These are phyloP conservation scores for Debaryomycetaceae sp. DNA, from an alignment of 1,139 yeast species.

Conservation along the genomic window DNA sequence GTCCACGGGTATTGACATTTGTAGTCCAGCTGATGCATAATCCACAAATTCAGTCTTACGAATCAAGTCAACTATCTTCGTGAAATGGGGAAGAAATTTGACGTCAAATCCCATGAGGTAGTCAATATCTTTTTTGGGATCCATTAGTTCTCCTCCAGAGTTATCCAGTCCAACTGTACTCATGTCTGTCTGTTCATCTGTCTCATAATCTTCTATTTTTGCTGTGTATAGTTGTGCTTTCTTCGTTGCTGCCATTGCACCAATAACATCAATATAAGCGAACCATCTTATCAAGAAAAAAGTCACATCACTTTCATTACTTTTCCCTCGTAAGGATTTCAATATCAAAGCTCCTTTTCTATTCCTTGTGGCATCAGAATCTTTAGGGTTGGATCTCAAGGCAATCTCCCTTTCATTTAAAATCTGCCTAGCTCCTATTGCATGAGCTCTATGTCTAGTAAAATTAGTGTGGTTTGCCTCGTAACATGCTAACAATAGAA, in stretches of 20 bases:
- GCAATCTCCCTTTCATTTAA: constrained; percentile 45
- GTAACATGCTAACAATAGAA: constrained; percentile 59
- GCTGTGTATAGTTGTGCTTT: constrained; percentile 19
- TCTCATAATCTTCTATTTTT: constrained; percentile 3
- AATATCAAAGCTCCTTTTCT: neutral
- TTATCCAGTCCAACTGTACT: neutral
- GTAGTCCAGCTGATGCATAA: constrained; percentile 9
- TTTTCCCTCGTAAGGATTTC: neutral
- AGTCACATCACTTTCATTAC: constrained; percentile 41
- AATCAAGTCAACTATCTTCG: constrained; percentile 43
- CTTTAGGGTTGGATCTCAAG: neutral
- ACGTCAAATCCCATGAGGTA: constrained; percentile 59
- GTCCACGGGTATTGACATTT: constrained; percentile 24
- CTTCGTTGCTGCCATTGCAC: constrained; percentile 47
- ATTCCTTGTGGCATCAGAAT: neutral
- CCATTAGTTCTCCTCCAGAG: constrained; percentile 3
- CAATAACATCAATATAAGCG: constrained; percentile 67
- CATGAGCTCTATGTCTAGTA: constrained; percentile 61
- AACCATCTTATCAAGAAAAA: constrained; percentile 70
- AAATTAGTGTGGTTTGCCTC: constrained; percentile 51
- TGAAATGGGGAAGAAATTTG: constrained; percentile 47
- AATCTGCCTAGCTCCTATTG: constrained; percentile 68
- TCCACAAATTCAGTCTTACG: constrained; percentile 30
- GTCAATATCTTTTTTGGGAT: constrained; percentile 48
- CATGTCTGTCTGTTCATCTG: constrained; percentile 1